Base-by-base conservation (phyloP, 208 protist genomes). In the Strigomonas culicis region DNA sequence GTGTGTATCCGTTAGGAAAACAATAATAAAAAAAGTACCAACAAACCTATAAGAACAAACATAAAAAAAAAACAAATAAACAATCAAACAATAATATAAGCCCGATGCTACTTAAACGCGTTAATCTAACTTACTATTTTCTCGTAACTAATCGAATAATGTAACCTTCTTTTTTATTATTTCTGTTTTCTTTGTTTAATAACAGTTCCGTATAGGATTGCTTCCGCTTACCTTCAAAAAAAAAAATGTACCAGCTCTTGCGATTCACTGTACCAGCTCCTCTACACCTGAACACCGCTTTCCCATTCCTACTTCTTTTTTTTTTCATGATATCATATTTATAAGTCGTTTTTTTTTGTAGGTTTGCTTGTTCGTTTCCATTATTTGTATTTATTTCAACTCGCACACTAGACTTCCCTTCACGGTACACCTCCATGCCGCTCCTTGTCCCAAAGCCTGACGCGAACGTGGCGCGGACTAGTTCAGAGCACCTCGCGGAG, bases 401-500 rank as follows among this genome's bases (percentile, higher is more conserved):
- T 13, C 13, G 36, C 36, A 6, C 6, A 17, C 13, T 41, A 4
- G n/a, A n/a, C n/a, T n/a, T n/a, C n/a, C n/a, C n/a, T n/a, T n/a
- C n/a, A n/a, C n/a, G n/a, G n/a, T 34, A 2, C 15, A 51, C 13
- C 11, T 10, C 17, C 2, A 75, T 75, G 68, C 63, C 64, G 41
- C 61, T 69, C 13, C 52, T 69, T 15, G 25, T 75, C n/a, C 57
- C 68, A 25, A 61, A 60, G 51, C 15, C 52, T 0, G 39, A 1
- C 25, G 58, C 39, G 28, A 32, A 15, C 47, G 52, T 36, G 41
- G 43, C 47, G 25, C 61, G 50, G 66, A 59, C 44, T 31, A 77
- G 44, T 15, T 49, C 75, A 15, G 77, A 83, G 65, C 65, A 88
- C 32, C 87, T 92, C 32, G 74, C 72, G 28, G 63, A 72, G 49